A percentile compares a stretch with the other conserved stretches of the same genome.
Evolutionary conservation across 352 stramenopile genomes (phyloP).

Genomic region (Hyaloperonospora brassicae): DNA sequence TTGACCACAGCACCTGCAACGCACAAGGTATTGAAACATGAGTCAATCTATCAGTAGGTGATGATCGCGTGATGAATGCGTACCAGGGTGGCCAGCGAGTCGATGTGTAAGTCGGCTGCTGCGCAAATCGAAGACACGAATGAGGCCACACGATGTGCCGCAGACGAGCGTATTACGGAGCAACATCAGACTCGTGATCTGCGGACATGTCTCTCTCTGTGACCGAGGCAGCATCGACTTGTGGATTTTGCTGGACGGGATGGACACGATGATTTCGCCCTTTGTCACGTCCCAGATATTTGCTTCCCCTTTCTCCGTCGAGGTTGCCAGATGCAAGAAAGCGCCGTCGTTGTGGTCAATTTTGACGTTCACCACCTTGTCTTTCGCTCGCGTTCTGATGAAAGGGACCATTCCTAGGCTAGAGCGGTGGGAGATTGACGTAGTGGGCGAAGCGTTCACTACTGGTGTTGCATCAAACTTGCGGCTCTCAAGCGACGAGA

Average conservation of each 20-base stretch:
- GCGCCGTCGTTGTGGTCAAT: conserved; percentile 76
- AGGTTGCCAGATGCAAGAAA: conserved; percentile 73
- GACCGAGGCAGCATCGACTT: conserved; percentile 68
- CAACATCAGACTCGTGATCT: conserved; percentile 85
- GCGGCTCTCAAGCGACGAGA: conserved; percentile 48
- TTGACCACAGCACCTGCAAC: conserved; percentile 66
- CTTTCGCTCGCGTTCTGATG: conserved; percentile 65
- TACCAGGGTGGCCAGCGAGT: conserved; percentile 78
- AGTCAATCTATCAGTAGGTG: background rate
- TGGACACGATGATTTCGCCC: conserved; percentile 73
- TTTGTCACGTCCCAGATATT: conserved; percentile 86
- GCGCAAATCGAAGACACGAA: conserved; percentile 80
- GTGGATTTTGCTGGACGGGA: conserved; percentile 75
- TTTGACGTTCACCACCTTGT: conserved; percentile 73
- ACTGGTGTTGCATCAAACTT: conserved; percentile 38
- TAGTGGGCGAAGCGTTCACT: conserved; percentile 48
- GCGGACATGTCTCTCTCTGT: conserved; percentile 48
- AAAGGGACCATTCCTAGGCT: conserved; percentile 80
- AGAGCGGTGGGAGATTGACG: conserved; percentile 69
- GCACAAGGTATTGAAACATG: conserved; percentile 5
- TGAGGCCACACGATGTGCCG: conserved; percentile 80
- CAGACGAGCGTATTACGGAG: conserved; percentile 83
- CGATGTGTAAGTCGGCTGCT: conserved; percentile 74
- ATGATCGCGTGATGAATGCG: conserved; percentile 1
- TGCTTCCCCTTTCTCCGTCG: conserved; percentile 80